Base-by-base conservation (phyloP, 768 basidiomycete species). In the Serendipita sp. region DNA sequence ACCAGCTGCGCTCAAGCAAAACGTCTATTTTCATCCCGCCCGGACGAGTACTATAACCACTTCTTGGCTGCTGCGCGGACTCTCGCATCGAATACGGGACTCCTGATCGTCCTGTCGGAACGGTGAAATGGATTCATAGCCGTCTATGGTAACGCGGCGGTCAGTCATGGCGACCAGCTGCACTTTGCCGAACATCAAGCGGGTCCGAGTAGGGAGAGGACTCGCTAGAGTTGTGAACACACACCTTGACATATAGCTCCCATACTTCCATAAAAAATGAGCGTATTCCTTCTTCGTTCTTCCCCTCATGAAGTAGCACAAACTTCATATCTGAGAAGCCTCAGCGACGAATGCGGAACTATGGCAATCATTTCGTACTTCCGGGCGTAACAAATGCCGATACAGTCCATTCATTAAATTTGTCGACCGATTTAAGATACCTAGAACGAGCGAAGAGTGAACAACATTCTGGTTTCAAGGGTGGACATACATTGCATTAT, bases 391-490 rank as follows among this genome's bases (percentile, higher is more conserved):
- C 78, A 74, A 97, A 98, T 31, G 90, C 92, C 16, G 96, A 98
- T 20, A 98, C 85, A 2, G 84, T 94, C 96, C 96, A 99, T 71
- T 98, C 96, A 70, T 98, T 97, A 75, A 97, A 96, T 75, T 87
- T 90, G 79, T 99, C 96, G 64, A 98, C 84, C 17, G 85, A 82
- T 71, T 94, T 95, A 63, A 97, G 78, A 73, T 97, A 97, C 88
- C 96, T 98, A 70, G 17, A 42, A 48, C 3, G 26, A 14, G 41
- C 34, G 28, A 13, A 26, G 60, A 20, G 45, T 62, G 61, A 17
- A 5, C 28, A 11, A 31, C 17, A 24, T 66, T 30, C 42, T 24
- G 16, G 42, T 20, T 41, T 41, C 34, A 42, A 30, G 16, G 17
- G 13, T 31, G n/a, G 42, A 77, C 85, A 67, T 73, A 89, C 90